Conservation (phyloP, 768 basidiomycete species). For the Naganishia kalamii region DNA sequence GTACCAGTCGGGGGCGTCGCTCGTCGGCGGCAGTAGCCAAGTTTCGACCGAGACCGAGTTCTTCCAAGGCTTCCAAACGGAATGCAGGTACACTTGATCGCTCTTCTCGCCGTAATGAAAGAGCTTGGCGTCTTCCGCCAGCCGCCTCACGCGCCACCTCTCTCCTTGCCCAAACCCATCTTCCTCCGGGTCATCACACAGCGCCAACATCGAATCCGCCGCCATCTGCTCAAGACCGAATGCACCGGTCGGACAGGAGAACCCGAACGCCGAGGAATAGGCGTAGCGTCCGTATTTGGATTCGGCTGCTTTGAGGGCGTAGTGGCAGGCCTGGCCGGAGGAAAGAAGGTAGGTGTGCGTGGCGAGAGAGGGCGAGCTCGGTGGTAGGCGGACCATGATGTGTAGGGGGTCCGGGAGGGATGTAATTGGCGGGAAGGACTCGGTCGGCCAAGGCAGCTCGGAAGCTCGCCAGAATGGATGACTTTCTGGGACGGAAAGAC, state of each 20-base stretch:
- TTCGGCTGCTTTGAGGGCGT: conserved; percentile 68
- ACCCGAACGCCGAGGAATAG: conserved; percentile 71
- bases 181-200: conserved; percentile 56
- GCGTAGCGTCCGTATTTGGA: conserved; percentile 74
- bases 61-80: conserved; percentile 69
- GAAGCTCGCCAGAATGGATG: conserved; percentile 67
- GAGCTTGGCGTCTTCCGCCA: conserved; percentile 55
- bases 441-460: conserved; percentile 62
- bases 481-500: conserved; percentile 58
- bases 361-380: conserved; percentile 14
- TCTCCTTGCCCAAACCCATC: conserved; percentile 53
- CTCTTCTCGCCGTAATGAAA: conserved; percentile 45
- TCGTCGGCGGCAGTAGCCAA: conserved; percentile 62
- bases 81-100: conserved; percentile 53
- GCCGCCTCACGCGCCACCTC: conserved; percentile 64
- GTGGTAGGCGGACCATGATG: conserved; percentile 55
- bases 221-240: conserved; percentile 65
- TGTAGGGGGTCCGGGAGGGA: conserved; percentile 61
- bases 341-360: conserved; percentile 67
- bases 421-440: conserved; percentile 52
- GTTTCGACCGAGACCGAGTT: conserved; percentile 64
- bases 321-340: conserved; percentile 71
- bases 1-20: conserved; percentile 61
- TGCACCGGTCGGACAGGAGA: conserved; percentile 64
- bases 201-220: conserved; percentile 63